Evolutionary conservation across 2,329 filamentous ascomycete genomes (phyloP).

Genomic region (Aspergillus pseudotamarii): DNA sequence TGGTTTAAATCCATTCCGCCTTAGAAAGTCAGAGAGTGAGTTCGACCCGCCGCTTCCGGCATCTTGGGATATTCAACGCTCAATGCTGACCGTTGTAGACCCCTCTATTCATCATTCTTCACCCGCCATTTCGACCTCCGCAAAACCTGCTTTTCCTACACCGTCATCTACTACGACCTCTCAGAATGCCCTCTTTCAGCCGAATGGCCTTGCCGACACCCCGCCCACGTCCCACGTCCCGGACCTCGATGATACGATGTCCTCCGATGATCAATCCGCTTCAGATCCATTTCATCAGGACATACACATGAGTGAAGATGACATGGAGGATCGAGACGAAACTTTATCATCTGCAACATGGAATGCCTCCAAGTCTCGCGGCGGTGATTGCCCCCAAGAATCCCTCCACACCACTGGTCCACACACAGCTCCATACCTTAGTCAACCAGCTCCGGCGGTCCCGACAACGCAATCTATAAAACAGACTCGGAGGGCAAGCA

Average conservation of each 20-base stretch:
- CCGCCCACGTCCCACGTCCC: constrained; percentile 26
- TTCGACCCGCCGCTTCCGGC: constrained; percentile 25
- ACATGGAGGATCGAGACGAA: constrained; percentile 16
- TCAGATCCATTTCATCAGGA: constrained; percentile 45
- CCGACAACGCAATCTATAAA: constrained; percentile 20
- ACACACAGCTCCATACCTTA: constrained; percentile 8
- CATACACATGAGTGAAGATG: constrained; percentile 29
- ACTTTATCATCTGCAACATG: background rate
- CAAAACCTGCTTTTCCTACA: constrained; percentile 10
- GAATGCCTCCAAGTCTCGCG: constrained; percentile 3
- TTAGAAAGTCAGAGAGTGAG: constrained; percentile 42
- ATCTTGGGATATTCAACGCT: background rate
- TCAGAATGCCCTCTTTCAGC: constrained; percentile 20
- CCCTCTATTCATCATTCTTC: constrained; percentile 12
- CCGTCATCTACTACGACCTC: constrained; percentile 10
- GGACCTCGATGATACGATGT: constrained; percentile 30
- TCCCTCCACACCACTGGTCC: constrained; percentile 19
- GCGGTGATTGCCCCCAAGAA: constrained; percentile 10
- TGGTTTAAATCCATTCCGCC: constrained; percentile 56
- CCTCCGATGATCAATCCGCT: constrained; percentile 35
- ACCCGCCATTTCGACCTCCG: constrained; percentile 7
- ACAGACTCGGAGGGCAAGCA: constrained; percentile 11
- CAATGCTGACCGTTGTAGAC: constrained; percentile 18
- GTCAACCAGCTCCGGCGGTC: constrained; percentile 13
- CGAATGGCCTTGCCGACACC: constrained; percentile 24